phyloP scores from a whole-genome alignment of 208 protist genomes.

The Acanthamoeba triangularis region DNA sequence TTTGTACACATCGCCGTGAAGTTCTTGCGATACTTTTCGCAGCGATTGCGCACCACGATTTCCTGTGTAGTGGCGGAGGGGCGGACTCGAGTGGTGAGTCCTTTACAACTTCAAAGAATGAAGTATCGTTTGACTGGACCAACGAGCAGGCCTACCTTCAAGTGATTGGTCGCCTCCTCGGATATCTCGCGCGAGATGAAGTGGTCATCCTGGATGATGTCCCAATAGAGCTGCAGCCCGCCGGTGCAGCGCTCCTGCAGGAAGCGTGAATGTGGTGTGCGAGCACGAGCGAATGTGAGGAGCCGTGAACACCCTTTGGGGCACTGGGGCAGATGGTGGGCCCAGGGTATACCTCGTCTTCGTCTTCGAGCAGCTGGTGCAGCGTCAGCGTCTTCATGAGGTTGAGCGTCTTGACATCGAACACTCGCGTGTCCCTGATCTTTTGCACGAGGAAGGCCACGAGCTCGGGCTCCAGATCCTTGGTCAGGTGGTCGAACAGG shows the following conservation, averaged over 20 bases:
- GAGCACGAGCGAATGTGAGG: too few relatives aligned
- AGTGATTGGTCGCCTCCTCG: conserved; percentile 46
- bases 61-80: neutral
- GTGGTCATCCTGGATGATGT: conserved; percentile 70
- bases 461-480: conserved; percentile 49
- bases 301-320: neutral
- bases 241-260: conserved; percentile 29
- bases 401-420: conserved; percentile 40
- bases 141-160: neutral
- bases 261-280: neutral
- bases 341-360: too few relatives aligned
- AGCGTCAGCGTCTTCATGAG: conserved; percentile 47
- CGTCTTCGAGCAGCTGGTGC: conserved; percentile 54
- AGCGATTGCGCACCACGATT: conserved; percentile 44
- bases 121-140: too few relatives aligned
- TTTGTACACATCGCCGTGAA: conserved; percentile 7
- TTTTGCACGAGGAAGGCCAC: conserved; percentile 13
- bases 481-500: conserved; percentile 42
- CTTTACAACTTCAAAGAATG: too few relatives aligned
- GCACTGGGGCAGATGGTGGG: too few relatives aligned
- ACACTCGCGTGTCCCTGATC: conserved; percentile 49
- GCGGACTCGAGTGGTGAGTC: neutral
- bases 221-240: conserved; percentile 51
- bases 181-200: conserved; percentile 65
- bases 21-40: conserved; percentile 31